Conservation (phyloP, 345 rosid genomes). For the Syzygium grande region DNA sequence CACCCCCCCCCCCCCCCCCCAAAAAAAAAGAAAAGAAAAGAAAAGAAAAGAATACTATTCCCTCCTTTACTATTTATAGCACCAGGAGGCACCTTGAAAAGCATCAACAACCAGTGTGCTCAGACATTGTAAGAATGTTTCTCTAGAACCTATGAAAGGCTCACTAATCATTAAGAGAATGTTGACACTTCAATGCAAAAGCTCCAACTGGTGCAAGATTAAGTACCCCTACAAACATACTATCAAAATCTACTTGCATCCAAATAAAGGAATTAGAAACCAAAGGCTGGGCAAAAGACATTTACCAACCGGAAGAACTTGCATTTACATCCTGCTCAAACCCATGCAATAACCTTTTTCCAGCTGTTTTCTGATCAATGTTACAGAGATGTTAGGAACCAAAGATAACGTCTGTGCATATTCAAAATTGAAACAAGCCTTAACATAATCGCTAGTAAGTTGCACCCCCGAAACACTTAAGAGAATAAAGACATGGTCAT, state of each 20-base stretch:
- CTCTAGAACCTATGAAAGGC: neutral
- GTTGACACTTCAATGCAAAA: neutral
- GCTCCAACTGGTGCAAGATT: neutral
- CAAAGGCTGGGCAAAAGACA: neutral
- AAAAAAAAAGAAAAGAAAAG: too few relatives aligned
- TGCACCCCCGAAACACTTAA: neutral
- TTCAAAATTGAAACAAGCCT: neutral
- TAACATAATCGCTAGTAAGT: neutral
- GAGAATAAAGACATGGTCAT: neutral
- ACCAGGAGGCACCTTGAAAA: neutral
- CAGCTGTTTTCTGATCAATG: constrained; percentile 25
- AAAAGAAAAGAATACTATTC: neutral
- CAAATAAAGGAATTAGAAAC: neutral
- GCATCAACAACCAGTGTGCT: neutral
- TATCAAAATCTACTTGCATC: neutral
- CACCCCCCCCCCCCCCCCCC: too few relatives aligned
- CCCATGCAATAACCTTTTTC: constrained; percentile 36
- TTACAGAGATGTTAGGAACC: neutral
- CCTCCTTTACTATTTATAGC: neutral
- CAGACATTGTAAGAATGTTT: neutral
- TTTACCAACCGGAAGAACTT: constrained; percentile 46
- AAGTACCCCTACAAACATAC: neutral
- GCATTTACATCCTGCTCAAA: constrained; percentile 44
- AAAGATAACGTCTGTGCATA: neutral
- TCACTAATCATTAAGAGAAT: neutral